A percentile compares a stretch with the other conserved stretches of the same genome.
Evolutionary conservation across 148 eudicot genomes (phyloP).

Genomic region (Polygonum aviculare): DNA sequence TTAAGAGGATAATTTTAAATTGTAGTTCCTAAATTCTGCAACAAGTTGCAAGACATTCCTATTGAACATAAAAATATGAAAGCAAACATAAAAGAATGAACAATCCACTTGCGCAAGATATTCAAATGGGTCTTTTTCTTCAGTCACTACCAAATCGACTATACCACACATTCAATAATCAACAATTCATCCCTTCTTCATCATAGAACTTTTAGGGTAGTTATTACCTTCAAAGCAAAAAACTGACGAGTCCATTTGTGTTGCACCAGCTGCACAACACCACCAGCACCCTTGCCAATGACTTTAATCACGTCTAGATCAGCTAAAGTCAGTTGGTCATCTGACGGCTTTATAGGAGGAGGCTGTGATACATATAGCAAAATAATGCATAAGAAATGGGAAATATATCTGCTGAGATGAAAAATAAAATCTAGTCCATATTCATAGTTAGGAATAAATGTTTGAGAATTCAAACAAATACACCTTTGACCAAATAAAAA

Average conservation of each 20-base stretch:
- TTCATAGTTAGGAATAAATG: not conserved
- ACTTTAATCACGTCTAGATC: constrained; percentile 91
- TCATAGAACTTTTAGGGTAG: not conserved
- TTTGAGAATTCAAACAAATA: not conserved
- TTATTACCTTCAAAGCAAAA: constrained; percentile 87
- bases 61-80: not conserved
- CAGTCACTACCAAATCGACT: not conserved
- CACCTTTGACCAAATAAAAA: not conserved
- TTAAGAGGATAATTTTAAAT: not conserved
- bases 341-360: constrained; percentile 80
- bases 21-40: not conserved
- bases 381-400: constrained; percentile 1
- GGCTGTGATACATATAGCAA: constrained; percentile 38
- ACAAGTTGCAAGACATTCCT: not conserved
- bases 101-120: not conserved
- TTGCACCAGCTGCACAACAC: constrained; percentile 88
- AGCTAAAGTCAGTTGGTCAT: constrained; percentile 82
- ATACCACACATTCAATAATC: not conserved
- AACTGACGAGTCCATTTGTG: constrained; percentile 98
- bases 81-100: not conserved
- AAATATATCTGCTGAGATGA: not conserved
- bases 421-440: not conserved
- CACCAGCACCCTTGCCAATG: constrained; percentile 87
- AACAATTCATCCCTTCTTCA: not conserved
- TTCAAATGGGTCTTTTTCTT: not conserved